Evolutionary conservation across 805 yeast genomes (phyloP), one percentile per base, ranked within the genome.

Genomic region (Phaffomyces opuntiae): DNA sequence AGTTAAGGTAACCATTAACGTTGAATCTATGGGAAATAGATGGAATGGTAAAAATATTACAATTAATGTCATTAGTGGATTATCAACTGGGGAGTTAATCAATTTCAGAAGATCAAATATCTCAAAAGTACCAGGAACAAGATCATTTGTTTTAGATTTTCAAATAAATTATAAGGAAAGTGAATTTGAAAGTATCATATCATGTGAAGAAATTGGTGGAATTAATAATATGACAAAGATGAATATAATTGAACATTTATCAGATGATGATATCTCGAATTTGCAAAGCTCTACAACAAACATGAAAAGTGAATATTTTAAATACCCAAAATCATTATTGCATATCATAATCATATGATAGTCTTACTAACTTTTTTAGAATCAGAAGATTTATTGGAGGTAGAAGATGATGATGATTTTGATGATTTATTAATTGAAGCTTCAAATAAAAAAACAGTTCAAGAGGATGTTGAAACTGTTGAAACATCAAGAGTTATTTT

Each of bases 81-180:
- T 57, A 32, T 49, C 56, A 5, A 51, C 54, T 7, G 77, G 77
- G 0, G 52, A 40, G 4, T 49, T 77, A 12, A 44, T 75, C 8
- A 80, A 74, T 47, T 76, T 73, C 45, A 62, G 78, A 46, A 66
- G 74, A 48, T 55, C 73, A 1, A 57, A 50, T 5, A 31, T 62
- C 5, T 45, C 49, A 33, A 68, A 59, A 36, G 57, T 54, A 13
- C 48, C 39, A 41, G 50, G 51, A 2, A 53, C 49, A 35, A 65
- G 53, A 43, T 45, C 61, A 1, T 69, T 69, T 41, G 50, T 39
- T 3, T 26, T 74, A 6, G 46, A 49, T 3, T 46, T 62, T 3
- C 45, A 48, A 1, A 31, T 72, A 1, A 34, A 38, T 0, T 46
- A 53, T 5, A 40, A 36, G 9, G 42, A 42, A 1, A 64, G 64